Percentiles rank a stretch among this genome's conserved stretches.
These are phyloP conservation scores for Aspergillus wentii DNA, from an alignment of 495 filamentous ascomycete species.

Conservation along the genomic window DNA sequence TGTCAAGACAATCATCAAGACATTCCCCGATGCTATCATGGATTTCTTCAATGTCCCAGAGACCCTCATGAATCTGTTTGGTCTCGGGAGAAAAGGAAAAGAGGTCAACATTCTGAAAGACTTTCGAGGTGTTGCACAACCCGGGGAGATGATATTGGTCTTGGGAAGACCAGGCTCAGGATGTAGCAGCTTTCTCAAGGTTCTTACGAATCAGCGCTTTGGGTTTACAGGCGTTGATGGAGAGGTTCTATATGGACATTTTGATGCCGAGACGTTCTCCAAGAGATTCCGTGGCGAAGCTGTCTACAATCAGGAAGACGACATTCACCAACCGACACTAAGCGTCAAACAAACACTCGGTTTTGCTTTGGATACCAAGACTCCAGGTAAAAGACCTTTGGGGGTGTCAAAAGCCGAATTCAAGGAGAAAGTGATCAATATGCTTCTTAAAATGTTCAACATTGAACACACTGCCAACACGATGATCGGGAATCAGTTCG, in stretches of 20 bases:
- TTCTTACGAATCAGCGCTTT: constrained; percentile 65
- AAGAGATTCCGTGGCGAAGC: constrained; percentile 75
- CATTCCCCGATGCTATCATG: constrained; percentile 76
- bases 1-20: constrained; percentile 70
- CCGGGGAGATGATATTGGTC: constrained; percentile 83
- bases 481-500: constrained; percentile 77
- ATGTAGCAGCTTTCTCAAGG: constrained; percentile 76
- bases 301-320: constrained; percentile 79
- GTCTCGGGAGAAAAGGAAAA: constrained; percentile 53
- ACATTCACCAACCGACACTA: constrained; percentile 70
- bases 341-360: constrained; percentile 77
- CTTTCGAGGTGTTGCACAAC: constrained; percentile 71
- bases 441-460: constrained; percentile 66
- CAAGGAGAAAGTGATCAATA: constrained; percentile 63
- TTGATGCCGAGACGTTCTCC: constrained; percentile 62
- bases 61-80: constrained; percentile 53
- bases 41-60: constrained; percentile 70
- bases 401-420: constrained; percentile 63
- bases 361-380: constrained; percentile 82
- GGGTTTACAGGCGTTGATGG: constrained; percentile 64
- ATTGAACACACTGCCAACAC: constrained; percentile 81
- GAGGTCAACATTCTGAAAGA: constrained; percentile 69
- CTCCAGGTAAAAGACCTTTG: constrained; percentile 66
- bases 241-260: constrained; percentile 71
- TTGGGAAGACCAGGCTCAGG: constrained; percentile 78